Base-by-base conservation (phyloP, 257 asterid species). In the Rhazya stricta region DNA sequence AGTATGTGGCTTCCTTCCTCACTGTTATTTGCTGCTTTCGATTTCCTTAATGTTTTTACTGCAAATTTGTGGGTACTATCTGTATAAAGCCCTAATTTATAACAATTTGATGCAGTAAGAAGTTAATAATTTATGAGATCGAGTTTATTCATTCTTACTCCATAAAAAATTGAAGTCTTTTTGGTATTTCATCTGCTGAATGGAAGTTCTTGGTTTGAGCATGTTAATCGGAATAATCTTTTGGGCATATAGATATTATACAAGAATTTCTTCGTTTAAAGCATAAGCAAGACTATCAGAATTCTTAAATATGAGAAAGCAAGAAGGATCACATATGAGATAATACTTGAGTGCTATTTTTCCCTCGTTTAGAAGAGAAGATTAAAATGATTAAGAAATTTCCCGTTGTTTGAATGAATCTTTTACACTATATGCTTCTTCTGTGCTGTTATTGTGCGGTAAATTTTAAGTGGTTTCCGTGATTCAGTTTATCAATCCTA, bases 1-100 rank as follows among this genome's bases (percentile, higher is more conserved):
- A 89, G 93, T 91, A 85, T 76, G 71, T 74, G 72, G 67, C 74
- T 29, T 36, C 54, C 51, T 32, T 45, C 7, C 16, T 60, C 34
- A 50, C 21, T 29, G 32, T 4, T 72, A 18, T 51, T 68, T 41
- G 54, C 51, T 54, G 27, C n/a, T n/a, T 30, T 19, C 1, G 15
- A 30, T 27, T 3, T 61, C 6, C 23, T 9, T 43, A 58, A 27
- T 34, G 1, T 29, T 36, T 76, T 13, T 15, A 54, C 39, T 69
- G 36, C 39, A 45, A 19, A 51, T 60, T 18, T 77, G 10, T 41
- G 11, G 25, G 13, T 16, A 36, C 19, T 21, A 23, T 63, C 29
- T 16, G 11, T 32, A 1, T 36, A 4, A 63, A 32, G 45, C 41
- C 69, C 45, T 36, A 66, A 67, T 5, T 13, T n/a, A 0, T 16